Evolutionary conservation across 2,329 filamentous ascomycete species (phyloP), one percentile per base, ranked within the genome.

Genomic region (Alternaria tenuissima): DNA sequence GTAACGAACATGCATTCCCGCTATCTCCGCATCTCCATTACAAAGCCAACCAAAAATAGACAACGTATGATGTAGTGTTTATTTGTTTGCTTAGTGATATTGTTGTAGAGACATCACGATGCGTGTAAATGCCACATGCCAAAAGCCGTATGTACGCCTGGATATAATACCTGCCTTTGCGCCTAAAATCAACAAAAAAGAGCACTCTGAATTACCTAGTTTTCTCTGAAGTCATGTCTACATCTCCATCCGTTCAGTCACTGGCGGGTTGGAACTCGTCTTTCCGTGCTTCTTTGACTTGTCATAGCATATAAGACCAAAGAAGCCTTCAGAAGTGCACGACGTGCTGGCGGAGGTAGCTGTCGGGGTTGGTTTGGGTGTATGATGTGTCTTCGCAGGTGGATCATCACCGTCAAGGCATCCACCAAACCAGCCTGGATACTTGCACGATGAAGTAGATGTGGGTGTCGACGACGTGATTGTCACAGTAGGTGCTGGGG

Each of bases 351-450:
- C 56, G 3, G 66, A 41, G 1, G 60, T 60, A 9, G 68, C 30
- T 5, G 67, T 71, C 3, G 68, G 60, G 1, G 66, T 69, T 11
- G 61, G 49, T 9, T 43, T 66, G 4, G 65, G 60, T 16, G 64
- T 63, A 18, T 61, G n/a, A 28, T 57, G 63, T 9, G 67, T 66
- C 36, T 65, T 62, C 5, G 73, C 76, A 6, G 80, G 81, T 53
- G 83, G 79, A 7, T 76, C 78, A 0, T 81, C 81, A 41, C 82
- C 80, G 62, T 87, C 85, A 3, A 85, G 79, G 57, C 81, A 83
- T 9, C 79, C 76, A 38, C 81, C 81, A 65, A 83, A 83, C 81
- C 81, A 84, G 12, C 82, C 82, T 18, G 79, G 78, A 36, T 79
- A 79, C 51, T 75, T 76, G 62, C 82, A 83, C 2, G 75, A 80